phyloP scores from a whole-genome alignment of 768 basidiomycete species.

The Imleria badia region DNA sequence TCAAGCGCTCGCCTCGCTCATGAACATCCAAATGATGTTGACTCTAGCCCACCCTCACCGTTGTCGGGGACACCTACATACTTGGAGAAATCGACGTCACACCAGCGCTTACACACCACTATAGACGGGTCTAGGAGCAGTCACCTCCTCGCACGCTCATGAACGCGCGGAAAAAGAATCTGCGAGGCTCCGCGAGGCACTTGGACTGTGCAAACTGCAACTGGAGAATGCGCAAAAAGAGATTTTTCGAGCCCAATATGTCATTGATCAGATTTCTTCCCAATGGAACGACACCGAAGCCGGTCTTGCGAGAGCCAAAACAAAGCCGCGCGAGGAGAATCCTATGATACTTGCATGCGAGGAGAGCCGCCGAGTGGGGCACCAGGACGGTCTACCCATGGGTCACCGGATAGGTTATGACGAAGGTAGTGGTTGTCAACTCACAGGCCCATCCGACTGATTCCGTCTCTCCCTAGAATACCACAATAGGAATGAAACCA shows the following conservation, averaged over 20 bases:
- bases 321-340: slow-evolving; percentile 42
- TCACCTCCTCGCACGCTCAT: slow-evolving; percentile 35
- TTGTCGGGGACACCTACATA: slow-evolving; percentile 20
- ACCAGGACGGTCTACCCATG: slow-evolving; percentile 39
- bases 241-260: slow-evolving; percentile 42
- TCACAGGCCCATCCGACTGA: slow-evolving; percentile 9
- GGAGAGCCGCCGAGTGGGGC: slow-evolving; percentile 43
- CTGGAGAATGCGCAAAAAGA: no score
- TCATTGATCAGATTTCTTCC: slow-evolving; percentile 42
- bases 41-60: slow-evolving; percentile 29
- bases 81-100: slow-evolving; percentile 25
- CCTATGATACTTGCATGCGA: slow-evolving; percentile 41
- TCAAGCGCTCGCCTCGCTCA: slow-evolving; percentile 26
- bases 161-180: slow-evolving; percentile 45
- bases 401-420: slow-evolving; percentile 31
- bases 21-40: slow-evolving; percentile 31
- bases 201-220: no score
- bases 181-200: no score
- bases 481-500: slow-evolving; percentile 12
- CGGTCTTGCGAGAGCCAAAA: slow-evolving; percentile 43
- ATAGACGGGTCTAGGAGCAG: no score
- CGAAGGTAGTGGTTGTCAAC: slow-evolving; percentile 24
- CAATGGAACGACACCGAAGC: slow-evolving; percentile 47
- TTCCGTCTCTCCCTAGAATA: slow-evolving; percentile 16
- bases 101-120: slow-evolving; percentile 25